Conservation (phyloP, 495 filamentous ascomycete genomes). For the Penicillium canescens region DNA sequence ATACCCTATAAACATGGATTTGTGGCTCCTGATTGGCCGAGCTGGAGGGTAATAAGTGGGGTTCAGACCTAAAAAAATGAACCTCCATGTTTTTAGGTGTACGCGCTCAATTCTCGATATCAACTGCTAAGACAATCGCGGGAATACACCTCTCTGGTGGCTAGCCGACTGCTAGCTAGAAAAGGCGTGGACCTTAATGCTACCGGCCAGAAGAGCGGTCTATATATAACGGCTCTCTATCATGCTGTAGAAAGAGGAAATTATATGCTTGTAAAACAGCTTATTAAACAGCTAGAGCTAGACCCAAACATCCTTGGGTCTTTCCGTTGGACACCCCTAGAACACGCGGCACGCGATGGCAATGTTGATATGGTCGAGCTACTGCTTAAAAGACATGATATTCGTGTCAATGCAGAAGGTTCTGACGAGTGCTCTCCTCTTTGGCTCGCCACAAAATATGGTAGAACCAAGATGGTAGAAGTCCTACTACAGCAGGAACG, state of each 20-base stretch:
- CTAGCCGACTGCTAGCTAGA: background rate
- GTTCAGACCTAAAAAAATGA: too few relatives aligned
- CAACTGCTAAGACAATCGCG: background rate
- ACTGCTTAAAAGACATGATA: slow-evolving; percentile 2
- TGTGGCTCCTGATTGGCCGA: too few relatives aligned
- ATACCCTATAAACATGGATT: too few relatives aligned
- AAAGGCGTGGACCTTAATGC: background rate
- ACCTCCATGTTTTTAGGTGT: too few relatives aligned
- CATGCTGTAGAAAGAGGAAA: background rate
- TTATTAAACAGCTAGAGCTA: background rate
- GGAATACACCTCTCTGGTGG: slow-evolving; percentile 4
- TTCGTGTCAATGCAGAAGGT: slow-evolving; percentile 1
- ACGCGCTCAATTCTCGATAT: slow-evolving; percentile 3
- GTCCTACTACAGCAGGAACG: too few relatives aligned
- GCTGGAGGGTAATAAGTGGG: too few relatives aligned
- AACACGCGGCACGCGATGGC: slow-evolving; percentile 2
- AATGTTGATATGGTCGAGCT: slow-evolving; percentile 5
- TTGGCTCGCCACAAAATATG: too few relatives aligned
- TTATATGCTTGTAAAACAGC: background rate
- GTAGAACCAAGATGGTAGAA: too few relatives aligned
- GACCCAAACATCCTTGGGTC: background rate
- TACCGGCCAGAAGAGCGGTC: background rate
- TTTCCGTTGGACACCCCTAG: slow-evolving; percentile 4
- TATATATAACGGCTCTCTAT: slow-evolving; percentile 1
- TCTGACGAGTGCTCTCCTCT: too few relatives aligned